These are phyloP conservation scores for Alternaria conjuncta DNA, from an alignment of 2,329 filamentous ascomycete species.

Conservation along the genomic window DNA sequence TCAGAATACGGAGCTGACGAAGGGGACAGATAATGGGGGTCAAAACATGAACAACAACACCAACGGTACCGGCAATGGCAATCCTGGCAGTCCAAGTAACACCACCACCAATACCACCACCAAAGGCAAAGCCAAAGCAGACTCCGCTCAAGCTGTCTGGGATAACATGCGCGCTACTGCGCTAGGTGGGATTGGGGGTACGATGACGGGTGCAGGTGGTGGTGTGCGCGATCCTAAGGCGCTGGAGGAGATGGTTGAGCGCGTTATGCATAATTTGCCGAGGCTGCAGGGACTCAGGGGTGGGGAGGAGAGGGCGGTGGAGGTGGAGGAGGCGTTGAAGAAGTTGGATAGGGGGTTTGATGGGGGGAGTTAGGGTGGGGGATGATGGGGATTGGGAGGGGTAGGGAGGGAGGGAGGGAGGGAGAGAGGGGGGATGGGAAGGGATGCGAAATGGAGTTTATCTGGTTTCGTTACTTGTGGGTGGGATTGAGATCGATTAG, in stretches of 20 bases:
- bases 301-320: slow-evolving; percentile 50
- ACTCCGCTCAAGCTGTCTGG: slow-evolving; percentile 17
- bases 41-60: background rate
- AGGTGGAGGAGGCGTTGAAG: slow-evolving; percentile 50
- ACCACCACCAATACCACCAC: background rate
- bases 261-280: slow-evolving; percentile 55
- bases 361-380: slow-evolving; percentile 11
- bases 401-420: too few relatives aligned
- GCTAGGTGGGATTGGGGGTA: background rate
- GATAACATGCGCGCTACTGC: background rate
- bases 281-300: slow-evolving; percentile 45
- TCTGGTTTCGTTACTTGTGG: too few relatives aligned
- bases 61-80: background rate
- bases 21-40: slow-evolving; percentile 8
- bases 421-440: too few relatives aligned
- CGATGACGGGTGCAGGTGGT: background rate
- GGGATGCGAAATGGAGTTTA: too few relatives aligned
- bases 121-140: slow-evolving; percentile 34
- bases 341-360: slow-evolving; percentile 54
- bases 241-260: slow-evolving; percentile 52
- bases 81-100: background rate
- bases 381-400: too few relatives aligned
- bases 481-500: too few relatives aligned
- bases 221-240: slow-evolving; percentile 53
- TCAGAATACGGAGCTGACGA: slow-evolving; percentile 12